Percentiles rank a stretch among this genome's conserved stretches.
phyloP scores from a whole-genome alignment of 1,139 yeast species.

The Debaryomyces udenii region DNA sequence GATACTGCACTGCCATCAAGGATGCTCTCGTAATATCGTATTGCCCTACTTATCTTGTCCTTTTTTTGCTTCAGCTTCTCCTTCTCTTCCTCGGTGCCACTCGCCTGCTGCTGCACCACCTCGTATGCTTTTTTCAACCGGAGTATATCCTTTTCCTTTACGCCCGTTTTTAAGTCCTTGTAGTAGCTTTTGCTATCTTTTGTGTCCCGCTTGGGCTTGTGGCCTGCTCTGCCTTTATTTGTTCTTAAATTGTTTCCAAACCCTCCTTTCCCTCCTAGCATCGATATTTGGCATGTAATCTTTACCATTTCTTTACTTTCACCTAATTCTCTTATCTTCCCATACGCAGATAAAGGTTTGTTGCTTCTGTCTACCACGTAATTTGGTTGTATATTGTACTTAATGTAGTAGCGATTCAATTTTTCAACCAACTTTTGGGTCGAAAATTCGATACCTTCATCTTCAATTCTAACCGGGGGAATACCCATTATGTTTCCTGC shows the following conservation, averaged over 20 bases:
- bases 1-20: slow-evolving; percentile 6
- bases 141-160: slow-evolving; percentile 16
- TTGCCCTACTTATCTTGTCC: slow-evolving; percentile 12
- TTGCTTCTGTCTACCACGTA: slow-evolving; percentile 5
- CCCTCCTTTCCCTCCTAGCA: slow-evolving; percentile 53
- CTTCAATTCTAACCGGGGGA: neutral
- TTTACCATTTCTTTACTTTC: neutral
- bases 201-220: slow-evolving; percentile 31
- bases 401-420: neutral
- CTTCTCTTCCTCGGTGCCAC: slow-evolving; percentile 26
- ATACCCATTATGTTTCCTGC: slow-evolving; percentile 4
- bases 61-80: slow-evolving; percentile 26
- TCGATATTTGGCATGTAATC: neutral
- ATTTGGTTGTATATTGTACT: slow-evolving; percentile 2
- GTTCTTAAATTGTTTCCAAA: slow-evolving; percentile 47
- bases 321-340: neutral
- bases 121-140: slow-evolving; percentile 21
- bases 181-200: slow-evolving; percentile 33
- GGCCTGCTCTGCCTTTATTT: slow-evolving; percentile 12
- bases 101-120: slow-evolving; percentile 13
- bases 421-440: neutral
- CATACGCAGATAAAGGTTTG: neutral
- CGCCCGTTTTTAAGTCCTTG: slow-evolving; percentile 26
- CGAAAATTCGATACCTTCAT: neutral
- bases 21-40: slow-evolving; percentile 11